phyloP scores from a whole-genome alignment of 2,329 filamentous ascomycete genomes.

The Epichloe typhina region DNA sequence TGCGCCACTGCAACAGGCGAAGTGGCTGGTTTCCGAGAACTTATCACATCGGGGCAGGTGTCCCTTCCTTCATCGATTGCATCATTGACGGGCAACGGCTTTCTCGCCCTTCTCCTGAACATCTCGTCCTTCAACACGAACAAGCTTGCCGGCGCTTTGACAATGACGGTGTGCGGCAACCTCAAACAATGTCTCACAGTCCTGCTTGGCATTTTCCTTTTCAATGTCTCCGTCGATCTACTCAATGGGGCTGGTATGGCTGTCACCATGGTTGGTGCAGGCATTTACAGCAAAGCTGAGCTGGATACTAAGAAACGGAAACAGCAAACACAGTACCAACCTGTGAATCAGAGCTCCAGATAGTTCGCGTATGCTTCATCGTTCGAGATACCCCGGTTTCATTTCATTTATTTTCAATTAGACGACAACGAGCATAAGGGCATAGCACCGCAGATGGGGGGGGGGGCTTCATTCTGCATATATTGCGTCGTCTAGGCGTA shows the following conservation, averaged over 20 bases:
- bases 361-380: slow-evolving; percentile 7
- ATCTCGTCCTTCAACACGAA: slow-evolving; percentile 45
- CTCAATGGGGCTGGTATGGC: slow-evolving; percentile 44
- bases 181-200: slow-evolving; percentile 46
- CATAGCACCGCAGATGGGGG: neutral
- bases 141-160: slow-evolving; percentile 42
- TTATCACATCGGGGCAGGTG: slow-evolving; percentile 22
- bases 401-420: slow-evolving; percentile 1
- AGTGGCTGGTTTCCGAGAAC: slow-evolving; percentile 26
- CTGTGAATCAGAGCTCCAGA: slow-evolving; percentile 20
- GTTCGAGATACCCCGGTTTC: slow-evolving; percentile 7
- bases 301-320: slow-evolving; percentile 32
- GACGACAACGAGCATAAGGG: neutral
- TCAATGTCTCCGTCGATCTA: slow-evolving; percentile 35
- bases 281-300: slow-evolving; percentile 45
- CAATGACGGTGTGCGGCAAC: slow-evolving; percentile 47
- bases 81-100: slow-evolving; percentile 36
- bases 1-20: slow-evolving; percentile 42
- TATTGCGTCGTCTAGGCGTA: neutral
- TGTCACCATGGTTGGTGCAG: slow-evolving; percentile 41
- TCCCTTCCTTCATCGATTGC: slow-evolving; percentile 24
- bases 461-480: neutral
- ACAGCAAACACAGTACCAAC: slow-evolving; percentile 20
- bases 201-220: slow-evolving; percentile 38
- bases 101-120: slow-evolving; percentile 42